Evolutionary conservation across 1,139 yeast genomes (phyloP), one percentile per base, ranked within the genome.

Genomic region (Candida tetrigidarum): DNA sequence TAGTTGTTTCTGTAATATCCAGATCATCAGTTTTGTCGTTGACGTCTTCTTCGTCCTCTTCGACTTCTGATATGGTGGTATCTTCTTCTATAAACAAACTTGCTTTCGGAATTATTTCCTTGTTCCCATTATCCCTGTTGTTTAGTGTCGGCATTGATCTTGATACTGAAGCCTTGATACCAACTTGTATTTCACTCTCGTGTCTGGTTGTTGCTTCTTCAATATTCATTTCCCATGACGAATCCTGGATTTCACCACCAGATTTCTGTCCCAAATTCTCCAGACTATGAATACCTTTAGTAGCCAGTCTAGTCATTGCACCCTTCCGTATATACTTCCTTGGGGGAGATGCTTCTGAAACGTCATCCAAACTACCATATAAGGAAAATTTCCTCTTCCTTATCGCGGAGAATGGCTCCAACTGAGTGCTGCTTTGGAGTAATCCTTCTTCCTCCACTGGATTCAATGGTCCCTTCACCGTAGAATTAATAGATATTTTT

Each of bases 401-500:
- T n/a, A 32, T 18, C 3, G n/a, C 23, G 19, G 19, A 15, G 19
- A 32, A 9, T 11, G 23, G 25, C 9, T 19, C 36, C 9, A n/a
- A 20, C 4, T 11, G 36, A 9, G 6, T 11, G 9, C 16, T 8
- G 8, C 5, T 11, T n/a, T n/a, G 15, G 6, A 32, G 3, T 4
- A 3, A 12, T 14, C 15, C 30, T 27, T 37, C 25, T 11, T 33
- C 25, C 10, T 33, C 20, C 5, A 14, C 27, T 37, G 37, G 32
- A 19, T 44, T 30, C 29, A 27, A 15, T 4, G 47, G 39, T n/a
- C 43, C 43, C 34, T 44, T 39, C 2, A 41, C 15, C 3, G 14
- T 38, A 9, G 48, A 16, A 34, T 34, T 42, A 1, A 38, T 23
- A 3, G 48, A 42, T 11, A 42, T 27, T 29, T 49, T 49, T 15